Base-by-base conservation (phyloP, 345 rosid species). In the Microcos paniculata region DNA sequence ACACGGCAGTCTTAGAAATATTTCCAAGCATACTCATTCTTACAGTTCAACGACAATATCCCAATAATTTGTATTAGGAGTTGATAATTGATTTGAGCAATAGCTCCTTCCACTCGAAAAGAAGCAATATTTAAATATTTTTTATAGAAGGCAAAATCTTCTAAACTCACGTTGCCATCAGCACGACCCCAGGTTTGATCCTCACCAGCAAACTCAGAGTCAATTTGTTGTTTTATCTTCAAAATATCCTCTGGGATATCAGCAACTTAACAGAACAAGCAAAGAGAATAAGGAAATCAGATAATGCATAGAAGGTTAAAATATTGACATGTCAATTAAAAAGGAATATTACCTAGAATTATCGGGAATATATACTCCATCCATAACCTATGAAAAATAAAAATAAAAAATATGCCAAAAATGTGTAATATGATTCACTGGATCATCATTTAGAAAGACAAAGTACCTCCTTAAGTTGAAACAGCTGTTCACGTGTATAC, bases 401-500 rank as follows among this genome's bases (percentile, higher is more conserved):
- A 58, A 24, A 62, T 33, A 11, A 7, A 62, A 33, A 33, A 33
- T 11, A 61, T 8, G 38, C 67, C 23, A 8, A 62, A 57, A 58
- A 26, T 26, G 1, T n/a, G 58, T 1, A 57, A 57, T 57, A 24
- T 57, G 33, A 57, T 57, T 57, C 33, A 16, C 31, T 12, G 7
- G 33, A 57, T 57, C 31, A 8, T 57, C 11, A 26, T 24, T 55
- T 70, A 65, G 58, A 18, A 21, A 58, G 53, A 78, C 45, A 52
- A 72, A 64, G 69, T 81, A 91, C 94, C 97, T 89, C 89, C 78
- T 66, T 85, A 23, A 91, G 86, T 72, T 85, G 88, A 63, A 94
- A 80, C 8, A 90, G 91, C 82, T 89, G 97, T 6, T 89, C 98
- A 42, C 90, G 84, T 45, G 91, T 83, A 83, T 88, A 91, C 69